Evolutionary conservation across 768 basidiomycete genomes (phyloP), one percentile per base, ranked within the genome.

Genomic region (Mycena kentingensis): DNA sequence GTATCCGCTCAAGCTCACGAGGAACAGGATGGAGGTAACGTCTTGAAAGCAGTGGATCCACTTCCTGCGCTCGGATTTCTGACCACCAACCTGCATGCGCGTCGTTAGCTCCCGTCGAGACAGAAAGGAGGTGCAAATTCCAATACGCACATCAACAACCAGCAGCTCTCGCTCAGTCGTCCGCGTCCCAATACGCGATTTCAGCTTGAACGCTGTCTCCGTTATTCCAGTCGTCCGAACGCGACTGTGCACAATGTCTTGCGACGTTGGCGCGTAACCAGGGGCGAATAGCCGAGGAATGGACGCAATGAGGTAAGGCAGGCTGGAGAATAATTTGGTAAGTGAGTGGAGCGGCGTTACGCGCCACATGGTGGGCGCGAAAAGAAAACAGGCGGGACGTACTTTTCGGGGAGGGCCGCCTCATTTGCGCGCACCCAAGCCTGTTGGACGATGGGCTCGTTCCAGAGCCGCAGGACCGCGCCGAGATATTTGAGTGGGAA

Each of bases 41-140:
- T 95, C 90, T 70, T 93, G 90, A 73, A 95, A 94, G 65, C 88
- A 91, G 63, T 93, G 90, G 61, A 93, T 93, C 92, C 92, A 94
- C 69, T 94, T 95, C 68, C 91, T 77, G 51, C 93, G 74, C 67
- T 94, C 93, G 67, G 87, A 91, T 78, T 93, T 92, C 74, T 95
- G 93, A 4, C 94, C 94, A 19, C 88, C 89, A 21, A 90, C 38
- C 46, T 54, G 21, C 16, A 36, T 19, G 25, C 26, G 38, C 24
- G 36, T 7, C 5, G 21, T 38, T 8, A 38, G 37, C 8, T 15
- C 11, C 8, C 8, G 19, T 15, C 6, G 8, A 26, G 13, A 10
- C 3, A 38, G 32, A 46, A 22, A 18, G 24, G 16, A 29, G 19
- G 15, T 18, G 19, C n/a, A n/a, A n/a, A n/a, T n/a, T 16, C 29